Base-by-base conservation (phyloP, 345 rosid genomes). In the Eucalyptus pumila region DNA sequence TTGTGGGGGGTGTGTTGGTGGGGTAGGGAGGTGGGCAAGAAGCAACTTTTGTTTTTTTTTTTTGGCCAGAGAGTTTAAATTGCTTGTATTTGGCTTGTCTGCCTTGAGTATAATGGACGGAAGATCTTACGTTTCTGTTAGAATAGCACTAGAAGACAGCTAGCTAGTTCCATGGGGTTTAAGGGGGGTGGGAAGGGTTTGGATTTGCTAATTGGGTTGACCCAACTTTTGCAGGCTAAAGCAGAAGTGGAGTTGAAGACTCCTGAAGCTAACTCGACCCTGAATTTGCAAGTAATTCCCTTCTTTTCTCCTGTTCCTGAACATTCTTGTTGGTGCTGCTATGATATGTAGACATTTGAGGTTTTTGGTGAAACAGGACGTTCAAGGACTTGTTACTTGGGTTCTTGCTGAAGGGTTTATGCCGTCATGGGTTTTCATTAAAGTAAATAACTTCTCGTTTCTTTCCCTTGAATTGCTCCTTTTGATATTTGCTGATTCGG, bases 301-400 rank as follows among this genome's bases (percentile, higher is more conserved):
- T 14, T 14, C 9, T 62, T 50, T 17, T 62, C 13, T 42, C 54
- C 65, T 32, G 37, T 19, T 40, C 5, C 51, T 91, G 27, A 45
- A 34, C 17, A 37, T 88, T 45, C 27, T 48, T 8, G 27, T 10
- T 72, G 76, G 16, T 76, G 51, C 26, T 62, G 17, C 81, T 45
- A 27, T 30, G 58, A 60, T 23, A 14, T 52, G 88, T 56, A 60
- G 65, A n/a, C 6, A 45, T n/a, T 40, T 60, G 49, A 85, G 40
- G 50, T 89, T 54, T 88, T 45, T 91, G 80, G 34, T 93, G 92
- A 88, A 56, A 86, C 90, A 97, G 99, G 99, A 98, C 86, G 94
- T 98, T 91, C 98, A 96, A 89, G 99, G 98, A 85, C 98, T 98
- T 92, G 97, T 98, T 56, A 95, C 98, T n/a, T 98, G 99, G 99